Base-by-base conservation (phyloP, 768 basidiomycete species). In the Kwoniella bestiolae region DNA sequence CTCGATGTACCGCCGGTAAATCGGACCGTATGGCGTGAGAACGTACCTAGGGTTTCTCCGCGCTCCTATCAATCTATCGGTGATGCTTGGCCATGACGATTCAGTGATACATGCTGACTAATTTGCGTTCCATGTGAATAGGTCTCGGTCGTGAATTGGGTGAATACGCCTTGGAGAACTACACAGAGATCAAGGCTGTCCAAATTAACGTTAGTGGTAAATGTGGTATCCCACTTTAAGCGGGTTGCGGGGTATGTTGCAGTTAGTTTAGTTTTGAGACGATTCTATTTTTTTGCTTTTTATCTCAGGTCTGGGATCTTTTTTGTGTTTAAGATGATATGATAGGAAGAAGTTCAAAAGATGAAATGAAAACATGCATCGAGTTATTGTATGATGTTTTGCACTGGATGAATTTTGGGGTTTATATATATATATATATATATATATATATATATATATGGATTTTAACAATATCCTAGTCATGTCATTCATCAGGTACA, bases 111-210 rank as follows among this genome's bases (percentile, higher is more conserved):
- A n/a, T 45, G 56, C 52, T 47, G 29, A 26, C 38, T 28, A 55
- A 31, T 26, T 26, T 25, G 47, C 7, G 18, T 29, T 32, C 16
- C 29, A 26, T 55, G 16, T 56, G 9, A 0, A 32, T 26, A 67
- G 71, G 76, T 65, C 88, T 91, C 23, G 91, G 91, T 21, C 85
- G 90, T 31, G 91, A 92, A 79, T 79, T 89, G 44, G 91, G 91
- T 31, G 88, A 90, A 66, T 90, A 92, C 79, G 91, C 90, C 14
- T 75, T 89, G 41, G 80, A 84, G 44, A 71, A 66, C 56, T 90
- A 89, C 79, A 87, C 86, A 66, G 85, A 76, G 58, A 63, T 88
- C 77, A 90, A 90, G 79, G 86, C 86, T 26, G 87, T 91, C 1
- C 88, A 89, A 2, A 55, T 77, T 66, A 77, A 77, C 64, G 60